A percentile compares a stretch with the other conserved stretches of the same genome.
Evolutionary conservation across 805 yeast genomes (phyloP).

Genomic region (Cyberlindnera euphorbiae): DNA sequence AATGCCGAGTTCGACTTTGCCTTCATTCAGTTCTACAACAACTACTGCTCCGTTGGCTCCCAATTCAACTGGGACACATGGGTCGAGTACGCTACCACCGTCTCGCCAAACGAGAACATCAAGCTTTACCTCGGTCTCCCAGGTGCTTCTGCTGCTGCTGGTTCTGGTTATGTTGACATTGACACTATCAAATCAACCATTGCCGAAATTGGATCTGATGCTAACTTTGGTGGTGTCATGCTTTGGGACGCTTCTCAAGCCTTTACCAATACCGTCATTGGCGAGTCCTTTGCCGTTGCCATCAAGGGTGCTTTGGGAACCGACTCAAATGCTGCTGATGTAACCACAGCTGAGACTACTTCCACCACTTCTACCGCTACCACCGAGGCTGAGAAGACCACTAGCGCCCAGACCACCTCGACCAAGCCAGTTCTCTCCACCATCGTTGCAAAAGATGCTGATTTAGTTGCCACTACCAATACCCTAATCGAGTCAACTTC

Average conservation of each 20-base stretch:
- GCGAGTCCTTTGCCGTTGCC: conserved; percentile 37
- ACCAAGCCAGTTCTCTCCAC: too few relatives aligned
- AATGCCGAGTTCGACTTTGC: conserved; percentile 70
- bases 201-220: conserved; percentile 67
- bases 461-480: conserved; percentile 3
- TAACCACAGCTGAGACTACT: conserved; percentile 17
- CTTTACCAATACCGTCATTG: conserved; percentile 41
- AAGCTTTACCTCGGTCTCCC: conserved; percentile 76
- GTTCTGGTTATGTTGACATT: conserved; percentile 53
- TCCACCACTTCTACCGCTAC: conserved; percentile 12
- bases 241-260: conserved; percentile 91
- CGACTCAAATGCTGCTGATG: not conserved
- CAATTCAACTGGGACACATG: conserved; percentile 71
- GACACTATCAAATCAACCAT: conserved; percentile 39
- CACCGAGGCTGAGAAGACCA: too few relatives aligned
- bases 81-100: conserved; percentile 53
- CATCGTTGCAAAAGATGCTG: too few relatives aligned
- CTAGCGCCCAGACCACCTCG: conserved; percentile 4
- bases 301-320: conserved; percentile 38
- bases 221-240: conserved; percentile 81
- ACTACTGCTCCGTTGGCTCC: conserved; percentile 55
- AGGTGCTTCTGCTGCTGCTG: conserved; percentile 53
- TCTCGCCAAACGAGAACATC: conserved; percentile 64
- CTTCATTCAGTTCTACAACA: conserved; percentile 87
- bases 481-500: conserved; percentile 3